A percentile compares a stretch with the other conserved stretches of the same genome.
These are phyloP conservation scores for Cyberlindnera mrakii DNA, from an alignment of 805 yeast genomes.

Conservation along the genomic window DNA sequence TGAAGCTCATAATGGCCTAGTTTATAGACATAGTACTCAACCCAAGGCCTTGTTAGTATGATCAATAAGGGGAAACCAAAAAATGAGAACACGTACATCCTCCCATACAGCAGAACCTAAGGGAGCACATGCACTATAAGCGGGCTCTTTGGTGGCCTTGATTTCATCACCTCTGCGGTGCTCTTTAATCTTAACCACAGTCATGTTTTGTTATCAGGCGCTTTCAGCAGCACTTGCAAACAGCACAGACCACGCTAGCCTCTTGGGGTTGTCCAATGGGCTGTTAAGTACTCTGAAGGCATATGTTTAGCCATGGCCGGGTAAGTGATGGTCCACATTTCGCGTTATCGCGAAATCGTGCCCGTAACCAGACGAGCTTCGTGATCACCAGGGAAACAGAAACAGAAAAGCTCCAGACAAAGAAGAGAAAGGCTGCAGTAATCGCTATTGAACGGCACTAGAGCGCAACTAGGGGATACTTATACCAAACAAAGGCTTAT, in stretches of 20 bases:
- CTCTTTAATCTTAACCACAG: constrained; percentile 1
- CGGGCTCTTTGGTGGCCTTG: constrained; percentile 4
- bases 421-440: too few relatives aligned
- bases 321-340: too few relatives aligned
- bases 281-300: too few relatives aligned
- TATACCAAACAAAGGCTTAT: too few relatives aligned
- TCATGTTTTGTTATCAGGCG: neutral
- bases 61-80: neutral
- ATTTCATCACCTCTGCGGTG: neutral
- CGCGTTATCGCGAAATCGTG: too few relatives aligned
- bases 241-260: too few relatives aligned
- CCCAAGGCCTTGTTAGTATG: neutral
- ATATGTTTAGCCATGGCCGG: too few relatives aligned
- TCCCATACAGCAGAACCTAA: neutral
- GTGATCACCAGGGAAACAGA: constrained; percentile 10
- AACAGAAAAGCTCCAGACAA: neutral
- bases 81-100: neutral
- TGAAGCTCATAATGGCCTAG: neutral
- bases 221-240: too few relatives aligned
- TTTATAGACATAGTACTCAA: constrained; percentile 3
- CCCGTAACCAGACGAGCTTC: too few relatives aligned
- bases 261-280: too few relatives aligned
- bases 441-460: too few relatives aligned
- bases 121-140: neutral
- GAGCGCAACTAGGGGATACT: too few relatives aligned